Conservation (phyloP, 768 basidiomycete genomes). For the Leccinum boreale region DNA sequence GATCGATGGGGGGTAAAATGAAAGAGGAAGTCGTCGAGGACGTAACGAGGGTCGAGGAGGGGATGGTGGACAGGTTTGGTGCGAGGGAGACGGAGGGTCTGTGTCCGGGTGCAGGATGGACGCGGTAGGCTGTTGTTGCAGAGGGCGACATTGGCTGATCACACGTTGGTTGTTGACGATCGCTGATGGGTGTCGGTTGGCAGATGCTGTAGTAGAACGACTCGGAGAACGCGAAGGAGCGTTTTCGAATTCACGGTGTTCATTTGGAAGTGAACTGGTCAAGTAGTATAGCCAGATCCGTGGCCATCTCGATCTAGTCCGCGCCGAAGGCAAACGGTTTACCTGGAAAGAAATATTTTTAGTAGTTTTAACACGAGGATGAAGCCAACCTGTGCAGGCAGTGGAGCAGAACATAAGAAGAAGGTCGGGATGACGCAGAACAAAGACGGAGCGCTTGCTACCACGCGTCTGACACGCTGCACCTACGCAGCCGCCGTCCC, state of each 20-base stretch:
- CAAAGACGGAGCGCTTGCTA: not conserved
- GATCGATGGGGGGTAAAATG: slow-evolving; percentile 12
- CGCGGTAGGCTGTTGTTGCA: not conserved
- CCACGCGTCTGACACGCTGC: slow-evolving; percentile 9
- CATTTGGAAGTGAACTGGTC: slow-evolving; percentile 24
- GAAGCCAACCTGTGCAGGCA: slow-evolving; percentile 13
- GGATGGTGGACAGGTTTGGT: slow-evolving; percentile 25
- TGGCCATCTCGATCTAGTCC: slow-evolving; percentile 17
- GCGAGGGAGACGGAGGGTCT: slow-evolving; percentile 18
- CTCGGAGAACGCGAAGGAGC: slow-evolving; percentile 2
- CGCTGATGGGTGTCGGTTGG: not conserved
- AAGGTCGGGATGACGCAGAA: not conserved
- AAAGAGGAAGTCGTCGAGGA: slow-evolving; percentile 27
- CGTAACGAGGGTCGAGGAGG: slow-evolving; percentile 23
- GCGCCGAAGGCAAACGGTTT: slow-evolving; percentile 1
- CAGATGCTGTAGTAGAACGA: slow-evolving; percentile 12
- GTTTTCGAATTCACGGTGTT: slow-evolving; percentile 2
- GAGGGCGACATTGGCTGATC: slow-evolving; percentile 13
- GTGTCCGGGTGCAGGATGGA: slow-evolving; percentile 2
- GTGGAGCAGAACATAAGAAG: too few relatives aligned
- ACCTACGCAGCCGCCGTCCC: slow-evolving; percentile 1
- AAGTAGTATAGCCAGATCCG: not conserved
- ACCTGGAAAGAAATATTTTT: slow-evolving; percentile 1
- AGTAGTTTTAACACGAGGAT: not conserved
- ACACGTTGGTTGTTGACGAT: slow-evolving; percentile 7